phyloP scores from a whole-genome alignment of 2,329 filamentous ascomycete species.

The Diaporthe ampelina region DNA sequence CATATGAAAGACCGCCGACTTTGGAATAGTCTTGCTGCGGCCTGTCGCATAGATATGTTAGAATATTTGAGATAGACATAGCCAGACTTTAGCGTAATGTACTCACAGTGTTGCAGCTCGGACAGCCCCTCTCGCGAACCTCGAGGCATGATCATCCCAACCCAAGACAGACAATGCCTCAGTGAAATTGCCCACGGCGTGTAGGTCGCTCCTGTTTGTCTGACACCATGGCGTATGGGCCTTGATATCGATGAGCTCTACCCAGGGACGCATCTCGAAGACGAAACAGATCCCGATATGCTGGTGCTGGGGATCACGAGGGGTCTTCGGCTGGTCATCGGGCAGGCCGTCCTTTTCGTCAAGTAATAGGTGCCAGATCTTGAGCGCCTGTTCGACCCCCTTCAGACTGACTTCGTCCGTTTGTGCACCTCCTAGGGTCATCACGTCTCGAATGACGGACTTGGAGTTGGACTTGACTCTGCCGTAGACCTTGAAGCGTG shows the following conservation, averaged over 20 bases:
- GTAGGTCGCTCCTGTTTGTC: background rate
- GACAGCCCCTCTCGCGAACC: background rate
- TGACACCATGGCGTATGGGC: slow-evolving; percentile 4
- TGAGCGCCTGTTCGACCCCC: slow-evolving; percentile 7
- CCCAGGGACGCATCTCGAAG: background rate
- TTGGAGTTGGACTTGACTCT: background rate
- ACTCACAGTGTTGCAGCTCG: slow-evolving; percentile 1
- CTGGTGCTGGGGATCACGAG: slow-evolving; percentile 2
- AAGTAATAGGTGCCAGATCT: background rate
- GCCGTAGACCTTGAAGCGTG: slow-evolving; percentile 12
- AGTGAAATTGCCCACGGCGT: background rate
- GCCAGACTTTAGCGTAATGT: too few relatives aligned
- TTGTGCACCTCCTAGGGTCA: background rate
- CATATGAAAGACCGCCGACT: background rate
- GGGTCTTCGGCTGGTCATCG: slow-evolving; percentile 3
- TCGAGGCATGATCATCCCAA: background rate
- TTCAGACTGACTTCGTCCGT: background rate
- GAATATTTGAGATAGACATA: too few relatives aligned
- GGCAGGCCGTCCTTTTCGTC: background rate
- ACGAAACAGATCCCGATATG: slow-evolving; percentile 6
- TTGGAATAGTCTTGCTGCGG: slow-evolving; percentile 4
- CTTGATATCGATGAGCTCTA: slow-evolving; percentile 10
- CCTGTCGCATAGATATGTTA: too few relatives aligned
- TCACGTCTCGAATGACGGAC: background rate
- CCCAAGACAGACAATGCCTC: slow-evolving; percentile 2